Evolutionary conservation across 805 yeast genomes (phyloP), one percentile per base, ranked within the genome.

Genomic region (Clavispora phyllophila): DNA sequence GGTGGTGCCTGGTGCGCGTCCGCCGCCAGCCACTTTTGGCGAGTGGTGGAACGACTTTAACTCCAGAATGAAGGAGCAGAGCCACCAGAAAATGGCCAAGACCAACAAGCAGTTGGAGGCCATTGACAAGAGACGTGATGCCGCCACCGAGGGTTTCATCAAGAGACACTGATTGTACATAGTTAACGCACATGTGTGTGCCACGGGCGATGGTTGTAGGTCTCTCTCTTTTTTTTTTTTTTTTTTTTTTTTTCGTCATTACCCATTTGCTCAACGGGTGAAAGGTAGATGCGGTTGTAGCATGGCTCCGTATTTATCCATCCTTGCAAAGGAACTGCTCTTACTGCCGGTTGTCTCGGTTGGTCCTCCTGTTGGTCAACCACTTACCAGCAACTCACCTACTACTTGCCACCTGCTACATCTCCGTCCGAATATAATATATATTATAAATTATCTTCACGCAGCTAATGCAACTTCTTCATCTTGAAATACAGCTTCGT

Each of bases 41-140:
- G 73, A 68, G 42, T 65, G 69, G 65, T 60, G 66, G 57, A 58
- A 57, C 24, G 62, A 65, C 24, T 60, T 60, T 46, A 61, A 60
- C 44, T 51, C 60, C 39, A 60, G 53, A 26, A 60, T 61, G 43
- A 61, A 60, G 43, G 56, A 63, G 29, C 62, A 58, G 33, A 62
- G 68, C 17, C 60, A 60, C 27, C 58, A 58, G 33, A 65, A 61
- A 38, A 61, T 68, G 57, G 56, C 58, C 49, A 57, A 62, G 41
- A 52, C 72, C 20, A 60, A 65, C 45, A 60, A 57, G 43, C 66
- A 66, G 48, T 56, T 66, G 47, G 69, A 63, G 36, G 70, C 67
- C 22, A 58, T 62, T 41, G 58, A 65, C 45, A 65, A 57, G 49
- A 66, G 67, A 51, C 66, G 59, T 46, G 49, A 50, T 15, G 54